These are phyloP conservation scores for Ceratobasidium sp. DNA, from an alignment of 1,284 basidiomycete species.

Conservation along the genomic window DNA sequence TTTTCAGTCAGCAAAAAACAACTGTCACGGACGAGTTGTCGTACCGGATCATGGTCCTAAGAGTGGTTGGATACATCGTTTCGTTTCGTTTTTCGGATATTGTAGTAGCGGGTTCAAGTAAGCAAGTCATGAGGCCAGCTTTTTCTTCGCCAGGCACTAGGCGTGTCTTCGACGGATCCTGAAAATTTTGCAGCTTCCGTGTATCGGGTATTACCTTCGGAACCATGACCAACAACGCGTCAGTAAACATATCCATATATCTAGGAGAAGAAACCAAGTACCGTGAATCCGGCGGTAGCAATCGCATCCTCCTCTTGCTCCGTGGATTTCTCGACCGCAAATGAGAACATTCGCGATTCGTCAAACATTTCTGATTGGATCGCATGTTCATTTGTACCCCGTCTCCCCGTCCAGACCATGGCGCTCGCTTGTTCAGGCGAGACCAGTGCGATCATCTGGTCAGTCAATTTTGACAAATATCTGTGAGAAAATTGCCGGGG, in stretches of 20 bases:
- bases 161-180: background rate
- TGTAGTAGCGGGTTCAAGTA: background rate
- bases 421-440: conserved; percentile 38
- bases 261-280: background rate
- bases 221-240: background rate
- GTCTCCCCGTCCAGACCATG: conserved; percentile 37
- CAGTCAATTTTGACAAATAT: conserved; percentile 42
- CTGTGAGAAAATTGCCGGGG: background rate
- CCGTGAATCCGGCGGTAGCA: conserved; percentile 14
- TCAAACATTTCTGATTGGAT: conserved; percentile 6
- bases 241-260: background rate
- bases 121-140: background rate
- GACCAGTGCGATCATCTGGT: conserved; percentile 42
- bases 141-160: conserved; percentile 30
- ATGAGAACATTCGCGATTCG: conserved; percentile 28
- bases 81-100: background rate
- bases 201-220: background rate
- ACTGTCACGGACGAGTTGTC: background rate
- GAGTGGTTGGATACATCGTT: background rate
- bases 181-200: background rate
- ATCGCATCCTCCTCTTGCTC: conserved; percentile 34
- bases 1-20: background rate
- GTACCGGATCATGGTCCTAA: conserved; percentile 1
- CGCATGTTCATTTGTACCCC: conserved; percentile 5
- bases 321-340: conserved; percentile 10